These are phyloP conservation scores for Zygnema cylindricum DNA, from an alignment of 139 green algal genomes.

Conservation along the genomic window DNA sequence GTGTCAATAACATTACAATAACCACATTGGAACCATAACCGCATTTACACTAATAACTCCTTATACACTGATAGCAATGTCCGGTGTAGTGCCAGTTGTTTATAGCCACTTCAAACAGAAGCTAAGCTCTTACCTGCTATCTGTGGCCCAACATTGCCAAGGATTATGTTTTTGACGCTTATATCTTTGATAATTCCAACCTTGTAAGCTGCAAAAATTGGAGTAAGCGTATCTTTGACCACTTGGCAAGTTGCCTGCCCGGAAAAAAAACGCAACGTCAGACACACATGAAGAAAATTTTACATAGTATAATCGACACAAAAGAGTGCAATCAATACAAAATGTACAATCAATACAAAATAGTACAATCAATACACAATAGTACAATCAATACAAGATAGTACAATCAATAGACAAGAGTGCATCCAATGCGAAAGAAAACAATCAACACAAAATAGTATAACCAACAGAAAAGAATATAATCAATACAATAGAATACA, in stretches of 20 bases:
- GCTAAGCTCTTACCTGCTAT: background rate
- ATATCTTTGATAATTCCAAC: slow-evolving; percentile 15
- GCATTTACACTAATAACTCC: too few relatives aligned
- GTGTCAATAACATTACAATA: background rate
- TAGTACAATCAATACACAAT: too few relatives aligned
- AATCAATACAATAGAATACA: background rate
- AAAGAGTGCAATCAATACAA: background rate
- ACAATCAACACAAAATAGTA: background rate
- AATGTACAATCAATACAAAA: background rate
- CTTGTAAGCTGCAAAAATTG: slow-evolving; percentile 32
- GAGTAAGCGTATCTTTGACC: slow-evolving; percentile 2
- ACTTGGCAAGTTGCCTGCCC: slow-evolving; percentile 19
- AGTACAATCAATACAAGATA: background rate
- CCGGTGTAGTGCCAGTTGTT: background rate
- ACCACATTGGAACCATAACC: too few relatives aligned
- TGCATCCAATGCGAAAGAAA: background rate
- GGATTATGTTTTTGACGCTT: slow-evolving; percentile 29
- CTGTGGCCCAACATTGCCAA: slow-evolving; percentile 17
- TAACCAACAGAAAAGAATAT: too few relatives aligned
- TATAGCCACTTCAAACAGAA: background rate
- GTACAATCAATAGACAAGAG: background rate
- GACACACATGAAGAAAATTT: background rate
- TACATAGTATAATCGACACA: background rate
- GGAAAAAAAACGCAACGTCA: background rate
- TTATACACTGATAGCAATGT: background rate